Evolutionary conservation across 768 basidiomycete genomes (phyloP).

Genomic region (Boletellus ananas): DNA sequence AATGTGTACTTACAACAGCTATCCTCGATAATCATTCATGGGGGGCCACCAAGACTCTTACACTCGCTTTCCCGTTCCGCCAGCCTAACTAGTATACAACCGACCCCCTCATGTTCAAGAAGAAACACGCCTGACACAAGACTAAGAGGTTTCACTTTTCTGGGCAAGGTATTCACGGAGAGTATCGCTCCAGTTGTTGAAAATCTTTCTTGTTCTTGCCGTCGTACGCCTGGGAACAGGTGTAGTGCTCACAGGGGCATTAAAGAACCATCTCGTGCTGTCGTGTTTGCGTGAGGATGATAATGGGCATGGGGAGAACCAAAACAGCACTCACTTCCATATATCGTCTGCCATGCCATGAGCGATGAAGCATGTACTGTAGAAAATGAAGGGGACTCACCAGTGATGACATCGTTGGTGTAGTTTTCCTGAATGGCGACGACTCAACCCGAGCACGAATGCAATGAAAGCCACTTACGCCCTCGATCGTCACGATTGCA

Average conservation of each 20-base stretch:
- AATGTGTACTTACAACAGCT: too few species aligned
- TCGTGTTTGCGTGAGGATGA: not conserved
- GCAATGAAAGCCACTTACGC: not conserved
- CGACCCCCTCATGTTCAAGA: too few species aligned
- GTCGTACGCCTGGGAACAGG: not conserved
- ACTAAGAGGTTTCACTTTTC: too few species aligned
- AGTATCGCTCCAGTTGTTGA: too few species aligned
- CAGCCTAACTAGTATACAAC: too few species aligned
- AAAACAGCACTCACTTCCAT: not conserved
- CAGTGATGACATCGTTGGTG: not conserved
- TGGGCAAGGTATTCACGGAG: too few species aligned
- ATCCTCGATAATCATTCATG: too few species aligned
- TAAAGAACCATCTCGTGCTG: not conserved
- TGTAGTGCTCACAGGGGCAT: not conserved
- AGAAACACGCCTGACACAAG: too few species aligned
- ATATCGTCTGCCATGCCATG: not conserved
- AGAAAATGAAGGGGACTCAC: not conserved
- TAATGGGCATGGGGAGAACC: not conserved
- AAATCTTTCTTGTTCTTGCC: too few species aligned
- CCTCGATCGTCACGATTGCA: not conserved
- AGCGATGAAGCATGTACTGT: not conserved
- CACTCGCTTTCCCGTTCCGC: too few species aligned
- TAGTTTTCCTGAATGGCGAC: not conserved
- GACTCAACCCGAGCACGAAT: not conserved
- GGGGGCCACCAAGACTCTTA: too few species aligned